Base-by-base conservation (phyloP, 768 basidiomycete species). In the Cytidiella melzeri region DNA sequence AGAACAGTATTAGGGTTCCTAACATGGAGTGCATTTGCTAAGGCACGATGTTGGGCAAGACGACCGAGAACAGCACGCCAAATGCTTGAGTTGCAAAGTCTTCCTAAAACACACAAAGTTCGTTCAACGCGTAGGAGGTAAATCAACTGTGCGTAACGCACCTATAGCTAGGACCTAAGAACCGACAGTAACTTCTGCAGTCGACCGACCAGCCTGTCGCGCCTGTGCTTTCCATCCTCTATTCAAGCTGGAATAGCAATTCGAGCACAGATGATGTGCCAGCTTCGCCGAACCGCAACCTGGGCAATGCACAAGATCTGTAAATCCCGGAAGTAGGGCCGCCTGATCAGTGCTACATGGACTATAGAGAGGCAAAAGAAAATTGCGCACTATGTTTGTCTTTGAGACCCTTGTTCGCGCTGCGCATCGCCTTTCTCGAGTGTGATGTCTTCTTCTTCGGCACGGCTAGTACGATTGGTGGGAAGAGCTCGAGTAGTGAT, bases 391-490 rank as follows among this genome's bases (percentile, higher is more conserved):
- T 92, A 52, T 83, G 83, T 66, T 92, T 94, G 68, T 97, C 93
- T 66, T 93, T 91, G 59, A 96, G 69, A 1, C 93, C 92, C 67
- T 98, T 98, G 67, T 93, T 92, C 13, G 93, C 87, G 54, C 82
- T 83, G 37, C 94, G 77, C 92, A 95, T 95, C n/a, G 85, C 78
- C 67, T 98, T 98, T 45, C 89, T 76, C 19, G 91, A 92, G 68
- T 97, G 93, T 0, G 93, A 92, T 10, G 83, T 77, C 69, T 94
- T 94, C 65, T 85, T 87, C 70, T 97, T 97, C 21, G 95, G 95
- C 1, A 95, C 95, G 21, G 93, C 92, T 38, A 92, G 79, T 18
- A 97, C 71, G 64, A 94, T 82, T 1, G 92, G 77, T 11, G 94
- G 94, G 53, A 97, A 76, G 39, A 96, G 78, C 54, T 94, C 89